Evolutionary conservation across 202 grass and related monocot species (phyloP), one percentile per base, ranked within the genome.

Genomic region (Alloteropsis angusta): DNA sequence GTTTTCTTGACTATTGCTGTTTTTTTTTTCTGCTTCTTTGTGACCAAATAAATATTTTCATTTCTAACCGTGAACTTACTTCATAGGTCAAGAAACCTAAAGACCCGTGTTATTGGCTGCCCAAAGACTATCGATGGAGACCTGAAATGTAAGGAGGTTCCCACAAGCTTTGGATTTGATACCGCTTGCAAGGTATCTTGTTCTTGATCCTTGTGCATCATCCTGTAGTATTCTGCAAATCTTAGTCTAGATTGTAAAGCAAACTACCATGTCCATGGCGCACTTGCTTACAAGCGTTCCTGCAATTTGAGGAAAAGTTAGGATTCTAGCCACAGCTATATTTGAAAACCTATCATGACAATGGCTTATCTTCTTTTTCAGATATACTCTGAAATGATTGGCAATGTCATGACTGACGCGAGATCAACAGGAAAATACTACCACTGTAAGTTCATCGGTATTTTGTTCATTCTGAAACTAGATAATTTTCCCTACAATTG

Each of bases 371-470:
- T 74, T 55, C 7, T 19, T 68, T 80, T 85, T 47, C 88, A 99
- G 92, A 99, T 99, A 83, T 99, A 93, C 81, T 89, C 96, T 13
- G 96, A 99, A 85, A 99, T 96, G 96, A 99, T 99, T 79, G 92
- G 96, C 79, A 99, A 99, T 93, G 96, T 99, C 39, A 99, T 99
- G 96, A 94, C 83, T 65, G 96, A 99, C 85, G 96, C 92, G 65
- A 82, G 96, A 17, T 99, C 96, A 41, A 96, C 96, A 10, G 96
- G 96, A 61, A 99, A 99, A 84, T 99, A 99, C 69, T 99, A 99
- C n/a, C 96, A 99, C 84, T 99, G 96, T 99, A 99, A 93, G 96
- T 76, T 86, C 17, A 28, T 83, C 10, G 15, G 43, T 57, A 47
- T 6, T 65, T 39, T 28, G 18, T 9, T 32, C 39, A 30, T 62